phyloP scores from a whole-genome alignment of 495 filamentous ascomycete species.

The Xylaria cubensis region DNA sequence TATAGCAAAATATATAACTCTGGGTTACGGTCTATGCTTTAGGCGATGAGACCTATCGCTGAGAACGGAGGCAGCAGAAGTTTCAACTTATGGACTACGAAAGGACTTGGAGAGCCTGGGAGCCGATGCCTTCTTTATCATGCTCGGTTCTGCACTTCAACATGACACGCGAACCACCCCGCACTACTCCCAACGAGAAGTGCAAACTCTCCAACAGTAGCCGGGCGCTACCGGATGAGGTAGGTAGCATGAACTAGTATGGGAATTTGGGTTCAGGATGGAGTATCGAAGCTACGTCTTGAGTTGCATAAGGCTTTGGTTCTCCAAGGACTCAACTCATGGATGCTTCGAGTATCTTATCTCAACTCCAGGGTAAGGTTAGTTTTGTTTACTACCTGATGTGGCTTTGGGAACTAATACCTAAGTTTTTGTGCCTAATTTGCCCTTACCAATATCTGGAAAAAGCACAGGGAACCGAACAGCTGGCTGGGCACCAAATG shows the following conservation, averaged over 20 bases:
- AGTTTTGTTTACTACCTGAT: slow-evolving; percentile 8
- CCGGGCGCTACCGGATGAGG: slow-evolving; percentile 9
- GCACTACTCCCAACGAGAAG: not conserved
- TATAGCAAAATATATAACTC: not conserved
- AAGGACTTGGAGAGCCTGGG: not conserved
- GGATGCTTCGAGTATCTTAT: not conserved
- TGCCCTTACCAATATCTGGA: not conserved
- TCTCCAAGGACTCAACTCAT: not conserved
- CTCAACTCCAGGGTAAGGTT: not conserved
- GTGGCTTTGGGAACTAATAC: not conserved
- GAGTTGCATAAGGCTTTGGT: not conserved
- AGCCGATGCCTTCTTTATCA: slow-evolving; percentile 15
- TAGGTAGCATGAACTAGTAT: not conserved
- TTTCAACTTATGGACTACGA: not conserved
- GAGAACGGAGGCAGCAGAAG: not conserved
- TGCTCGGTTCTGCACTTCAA: slow-evolving; percentile 17
- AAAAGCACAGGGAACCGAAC: not conserved
- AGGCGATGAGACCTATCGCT: not conserved
- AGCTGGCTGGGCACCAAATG: slow-evolving; percentile 4
- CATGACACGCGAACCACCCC: slow-evolving; percentile 14
- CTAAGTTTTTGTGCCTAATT: slow-evolving; percentile 7
- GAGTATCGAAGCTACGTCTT: not conserved
- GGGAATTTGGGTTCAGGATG: not conserved
- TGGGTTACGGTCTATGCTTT: not conserved
- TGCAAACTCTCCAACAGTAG: not conserved